phyloP scores from a whole-genome alignment of 2,329 filamentous ascomycete species.

The Fusarium drepaniforme region DNA sequence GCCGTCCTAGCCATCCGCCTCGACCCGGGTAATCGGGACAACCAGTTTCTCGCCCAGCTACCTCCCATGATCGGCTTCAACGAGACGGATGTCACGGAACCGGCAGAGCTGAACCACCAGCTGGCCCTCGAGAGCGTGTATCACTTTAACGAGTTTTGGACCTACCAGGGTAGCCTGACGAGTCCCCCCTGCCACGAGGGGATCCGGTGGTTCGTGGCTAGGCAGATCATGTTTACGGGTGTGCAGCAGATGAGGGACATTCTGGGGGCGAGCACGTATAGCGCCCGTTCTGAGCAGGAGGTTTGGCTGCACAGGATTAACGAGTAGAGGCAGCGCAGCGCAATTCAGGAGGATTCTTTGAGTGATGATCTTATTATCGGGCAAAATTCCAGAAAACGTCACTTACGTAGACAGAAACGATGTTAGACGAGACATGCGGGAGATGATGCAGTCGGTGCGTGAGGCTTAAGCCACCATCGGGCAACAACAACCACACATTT shows the following conservation, averaged over 20 bases:
- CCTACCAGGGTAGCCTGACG: conserved; percentile 36
- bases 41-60: conserved; percentile 19
- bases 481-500: not conserved
- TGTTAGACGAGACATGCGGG: not conserved
- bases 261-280: conserved; percentile 33
- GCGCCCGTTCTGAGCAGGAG: conserved; percentile 31
- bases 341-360: not conserved
- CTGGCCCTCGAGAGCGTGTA: conserved; percentile 24
- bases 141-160: conserved; percentile 38
- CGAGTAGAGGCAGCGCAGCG: not conserved
- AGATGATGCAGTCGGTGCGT: not conserved
- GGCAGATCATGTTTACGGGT: conserved; percentile 33
- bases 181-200: conserved; percentile 33
- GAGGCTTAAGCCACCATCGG: not conserved
- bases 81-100: conserved; percentile 4
- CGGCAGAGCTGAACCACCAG: conserved; percentile 7
- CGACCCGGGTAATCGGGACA: conserved; percentile 26
- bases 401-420: not conserved
- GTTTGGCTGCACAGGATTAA: conserved; percentile 37
- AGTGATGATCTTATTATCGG: not conserved
- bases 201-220: conserved; percentile 30
- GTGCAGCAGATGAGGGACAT: conserved; percentile 35
- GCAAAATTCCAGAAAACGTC: not conserved
- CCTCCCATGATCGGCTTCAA: conserved; percentile 31
- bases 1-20: conserved; percentile 31